phyloP scores from a whole-genome alignment of 257 asterid genomes.

The Linderniella brevidens region DNA sequence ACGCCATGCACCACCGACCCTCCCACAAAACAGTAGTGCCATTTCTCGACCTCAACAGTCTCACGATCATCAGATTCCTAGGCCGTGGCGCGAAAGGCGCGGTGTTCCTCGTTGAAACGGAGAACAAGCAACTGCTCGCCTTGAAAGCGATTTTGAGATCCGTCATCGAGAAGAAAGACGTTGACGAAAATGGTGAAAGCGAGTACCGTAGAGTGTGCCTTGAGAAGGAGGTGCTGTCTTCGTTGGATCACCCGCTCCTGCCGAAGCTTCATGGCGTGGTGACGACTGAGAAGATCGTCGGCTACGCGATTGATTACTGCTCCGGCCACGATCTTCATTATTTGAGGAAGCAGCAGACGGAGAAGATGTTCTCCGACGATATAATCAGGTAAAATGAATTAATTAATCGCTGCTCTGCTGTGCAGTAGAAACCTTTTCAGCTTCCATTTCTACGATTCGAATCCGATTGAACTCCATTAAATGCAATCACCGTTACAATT shows the following conservation, averaged over 20 bases:
- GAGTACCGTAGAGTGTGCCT: slow-evolving; percentile 44
- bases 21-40: slow-evolving; percentile 3
- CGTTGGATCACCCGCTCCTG: slow-evolving; percentile 53
- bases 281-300: slow-evolving; percentile 53
- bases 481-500: too few species aligned
- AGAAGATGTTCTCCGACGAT: slow-evolving; percentile 85
- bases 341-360: slow-evolving; percentile 56
- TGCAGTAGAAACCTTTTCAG: too few species aligned
- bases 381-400: slow-evolving; percentile 51
- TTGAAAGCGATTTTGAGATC: slow-evolving; percentile 50
- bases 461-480: too few species aligned
- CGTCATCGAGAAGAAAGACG: slow-evolving; percentile 34
- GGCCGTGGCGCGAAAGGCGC: slow-evolving; percentile 97
- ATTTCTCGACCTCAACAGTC: slow-evolving; percentile 21
- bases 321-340: slow-evolving; percentile 77
- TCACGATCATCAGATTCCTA: slow-evolving; percentile 50
- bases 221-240: slow-evolving; percentile 45
- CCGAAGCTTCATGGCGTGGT: slow-evolving; percentile 73
- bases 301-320: slow-evolving; percentile 86
- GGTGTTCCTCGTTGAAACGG: slow-evolving; percentile 51
- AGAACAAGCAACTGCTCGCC: slow-evolving; percentile 42
- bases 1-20: slow-evolving; percentile 2
- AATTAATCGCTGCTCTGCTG: too few species aligned
- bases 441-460: background rate
- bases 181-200: slow-evolving; percentile 1